Percentiles rank a stretch among this genome's conserved stretches.
Conservation (phyloP, 2,329 filamentous ascomycete species). For the Cryoendolithus antarcticus region DNA sequence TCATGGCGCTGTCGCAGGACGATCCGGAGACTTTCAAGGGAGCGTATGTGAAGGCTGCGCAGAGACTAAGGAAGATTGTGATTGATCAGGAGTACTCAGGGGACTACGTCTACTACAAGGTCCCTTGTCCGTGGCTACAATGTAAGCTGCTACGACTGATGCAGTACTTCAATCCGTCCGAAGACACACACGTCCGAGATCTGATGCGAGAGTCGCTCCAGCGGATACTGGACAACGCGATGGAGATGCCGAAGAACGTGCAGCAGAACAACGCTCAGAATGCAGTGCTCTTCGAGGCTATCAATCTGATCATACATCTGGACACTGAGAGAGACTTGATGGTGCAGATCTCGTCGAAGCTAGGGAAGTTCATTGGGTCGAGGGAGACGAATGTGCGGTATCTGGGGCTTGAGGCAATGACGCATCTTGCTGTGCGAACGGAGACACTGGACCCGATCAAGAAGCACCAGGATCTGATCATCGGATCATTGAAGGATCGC, state of each 20-base stretch:
- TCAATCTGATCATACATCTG: constrained; percentile 94
- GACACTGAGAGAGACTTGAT: constrained; percentile 91
- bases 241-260: constrained; percentile 94
- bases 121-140: constrained; percentile 98
- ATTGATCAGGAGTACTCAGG: constrained; percentile 79
- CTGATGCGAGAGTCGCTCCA: constrained; percentile 87
- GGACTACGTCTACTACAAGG: constrained; percentile 97
- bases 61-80: constrained; percentile 75
- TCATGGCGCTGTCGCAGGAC: constrained; percentile 90
- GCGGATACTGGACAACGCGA: constrained; percentile 78
- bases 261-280: constrained; percentile 99
- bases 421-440: constrained; percentile 82
- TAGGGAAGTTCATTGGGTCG: constrained; percentile 93
- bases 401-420: constrained; percentile 93
- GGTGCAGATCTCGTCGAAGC: constrained; percentile 82
- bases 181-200: constrained; percentile 81
- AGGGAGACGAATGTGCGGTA: constrained; percentile 96
- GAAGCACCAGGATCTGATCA: constrained; percentile 91
- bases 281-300: constrained; percentile 93
- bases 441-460: constrained; percentile 96
- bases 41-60: constrained; percentile 86
- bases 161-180: constrained; percentile 93
- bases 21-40: constrained; percentile 89
- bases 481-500: constrained; percentile 83
- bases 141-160: constrained; percentile 84